Evolutionary conservation across 2,329 filamentous ascomycete genomes (phyloP), one percentile per base, ranked within the genome.

Genomic region (Pyrenochaeta sp.): DNA sequence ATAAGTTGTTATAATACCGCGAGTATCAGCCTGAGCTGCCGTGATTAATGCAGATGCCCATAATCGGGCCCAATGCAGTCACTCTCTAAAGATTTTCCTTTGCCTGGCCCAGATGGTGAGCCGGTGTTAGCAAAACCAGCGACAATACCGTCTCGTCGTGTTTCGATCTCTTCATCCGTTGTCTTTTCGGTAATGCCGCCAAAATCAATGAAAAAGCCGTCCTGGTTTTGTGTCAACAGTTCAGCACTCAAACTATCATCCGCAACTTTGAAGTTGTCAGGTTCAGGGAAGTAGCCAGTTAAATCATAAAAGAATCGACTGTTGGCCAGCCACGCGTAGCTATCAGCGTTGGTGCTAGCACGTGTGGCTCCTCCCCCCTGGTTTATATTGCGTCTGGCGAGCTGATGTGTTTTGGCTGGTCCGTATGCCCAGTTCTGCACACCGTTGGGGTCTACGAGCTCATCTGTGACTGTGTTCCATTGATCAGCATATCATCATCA

Each of bases 251-350:
- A n/a, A 11, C 30, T 41, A 11, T 28, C 23, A 11, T 35, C 31
- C 13, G 21, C 9, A n/a, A 9, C 24, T 17, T 32, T 36, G 34
- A 34, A 44, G 15, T 38, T 38, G 15, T 21, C 8, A 8, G 40
- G 40, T n/a, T 14, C 15, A n/a, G 40, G 46, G 28, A 50, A 50
- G 28, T 44, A 45, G 14, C 41, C 36, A 18, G 46, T 45, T 10
- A 50, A 13, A 21, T 50, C 46, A n/a, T 35, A 50, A 10, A 31
- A 50, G 41, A 36, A 45, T 24, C 29, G 20, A 27, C 46, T 45
- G 23, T 50, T 45, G 13, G 41, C 32, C 11, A 50, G 41, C 46
- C 46, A 50, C 9, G 46, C 35, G 22, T 50, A 50, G 28, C 46
- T 50, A 20, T 45, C 46, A 10, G 41, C 41, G 22, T 50, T 50